These are phyloP conservation scores for Saccharomycopsis sp. DNA, from an alignment of 805 yeast species.

Conservation along the genomic window DNA sequence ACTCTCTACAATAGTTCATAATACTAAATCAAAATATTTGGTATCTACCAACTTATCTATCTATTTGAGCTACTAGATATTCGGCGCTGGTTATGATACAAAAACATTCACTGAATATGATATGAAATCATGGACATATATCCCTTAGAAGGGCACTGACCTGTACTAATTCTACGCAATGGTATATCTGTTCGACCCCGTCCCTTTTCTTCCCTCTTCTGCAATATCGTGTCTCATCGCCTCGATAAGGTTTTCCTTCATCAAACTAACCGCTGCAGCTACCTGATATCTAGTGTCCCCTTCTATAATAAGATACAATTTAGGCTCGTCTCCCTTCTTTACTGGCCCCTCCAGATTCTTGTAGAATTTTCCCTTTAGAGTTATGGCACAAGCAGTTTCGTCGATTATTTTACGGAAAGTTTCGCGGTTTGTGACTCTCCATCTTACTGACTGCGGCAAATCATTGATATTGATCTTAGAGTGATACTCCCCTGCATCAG, in stretches of 20 bases:
- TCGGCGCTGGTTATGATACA: no score
- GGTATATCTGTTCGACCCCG: slow-evolving; percentile 7
- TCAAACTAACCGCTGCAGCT: slow-evolving; percentile 13
- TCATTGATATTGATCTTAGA: slow-evolving; percentile 78
- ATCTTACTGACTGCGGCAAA: slow-evolving; percentile 71
- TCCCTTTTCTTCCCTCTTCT: slow-evolving; percentile 5
- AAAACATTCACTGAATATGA: no score
- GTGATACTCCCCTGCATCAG: slow-evolving; percentile 49
- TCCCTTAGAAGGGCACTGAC: no score
- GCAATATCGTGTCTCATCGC: slow-evolving; percentile 9
- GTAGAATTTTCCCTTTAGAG: slow-evolving; percentile 73
- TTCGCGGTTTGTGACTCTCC: slow-evolving; percentile 68
- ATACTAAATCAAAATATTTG: no score
- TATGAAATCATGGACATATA: no score
- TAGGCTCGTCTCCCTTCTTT: slow-evolving; percentile 55
- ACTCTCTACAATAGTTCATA: no score
- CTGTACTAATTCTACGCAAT: no score
- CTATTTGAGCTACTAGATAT: no score
- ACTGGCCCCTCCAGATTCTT: slow-evolving; percentile 52
- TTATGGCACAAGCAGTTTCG: slow-evolving; percentile 65
- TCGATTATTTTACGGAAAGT: slow-evolving; percentile 60
- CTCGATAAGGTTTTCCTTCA: slow-evolving; percentile 16
- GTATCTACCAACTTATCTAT: no score
- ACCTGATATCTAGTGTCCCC: slow-evolving; percentile 37
- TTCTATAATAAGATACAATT: slow-evolving; percentile 72